A percentile compares a stretch with the other conserved stretches of the same genome.
Evolutionary conservation across 495 filamentous ascomycete genomes (phyloP).

Genomic region (Patellaria atrata): DNA sequence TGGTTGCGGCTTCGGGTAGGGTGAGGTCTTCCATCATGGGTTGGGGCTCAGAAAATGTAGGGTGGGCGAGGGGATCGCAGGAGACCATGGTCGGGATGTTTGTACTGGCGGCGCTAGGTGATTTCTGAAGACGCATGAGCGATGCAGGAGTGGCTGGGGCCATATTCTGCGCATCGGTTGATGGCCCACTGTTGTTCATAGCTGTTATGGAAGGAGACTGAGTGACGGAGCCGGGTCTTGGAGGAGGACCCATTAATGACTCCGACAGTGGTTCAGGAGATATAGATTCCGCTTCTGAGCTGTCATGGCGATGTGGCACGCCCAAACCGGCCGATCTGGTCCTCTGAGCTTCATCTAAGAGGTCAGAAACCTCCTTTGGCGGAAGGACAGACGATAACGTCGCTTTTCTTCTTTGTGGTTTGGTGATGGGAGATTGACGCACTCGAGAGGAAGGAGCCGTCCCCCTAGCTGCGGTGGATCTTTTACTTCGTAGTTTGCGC

Average conservation of each 20-base stretch:
- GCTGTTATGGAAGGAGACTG: slow-evolving; percentile 38
- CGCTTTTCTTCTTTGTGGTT: slow-evolving; percentile 53
- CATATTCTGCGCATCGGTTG: slow-evolving; percentile 6
- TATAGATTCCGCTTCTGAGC: slow-evolving; percentile 53
- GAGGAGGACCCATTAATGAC: slow-evolving; percentile 57
- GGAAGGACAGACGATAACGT: slow-evolving; percentile 20
- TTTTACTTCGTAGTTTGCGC: slow-evolving; percentile 16
- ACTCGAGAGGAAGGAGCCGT: slow-evolving; percentile 13
- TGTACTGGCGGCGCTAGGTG: slow-evolving; percentile 8
- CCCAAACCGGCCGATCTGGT: slow-evolving; percentile 12
- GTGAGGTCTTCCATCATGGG: slow-evolving; percentile 23
- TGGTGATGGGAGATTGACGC: slow-evolving; percentile 75
- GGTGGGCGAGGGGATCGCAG: not conserved
- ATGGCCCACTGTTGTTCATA: slow-evolving; percentile 1
- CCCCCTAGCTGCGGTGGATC: slow-evolving; percentile 24
- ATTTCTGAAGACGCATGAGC: slow-evolving; percentile 20
- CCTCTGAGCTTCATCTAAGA: slow-evolving; percentile 23
- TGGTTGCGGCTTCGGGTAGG: slow-evolving; percentile 26
- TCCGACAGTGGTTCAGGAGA: slow-evolving; percentile 58
- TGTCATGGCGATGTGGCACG: slow-evolving; percentile 34
- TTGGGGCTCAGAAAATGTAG: too few species aligned
- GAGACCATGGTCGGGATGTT: not conserved
- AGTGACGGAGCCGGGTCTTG: slow-evolving; percentile 34
- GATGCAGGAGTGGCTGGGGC: slow-evolving; percentile 26
- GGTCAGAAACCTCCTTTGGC: slow-evolving; percentile 22